A percentile compares a stretch with the other conserved stretches of the same genome.
Evolutionary conservation across 2,329 filamentous ascomycete genomes (phyloP).

Genomic region (Cladosporium oxysporum): DNA sequence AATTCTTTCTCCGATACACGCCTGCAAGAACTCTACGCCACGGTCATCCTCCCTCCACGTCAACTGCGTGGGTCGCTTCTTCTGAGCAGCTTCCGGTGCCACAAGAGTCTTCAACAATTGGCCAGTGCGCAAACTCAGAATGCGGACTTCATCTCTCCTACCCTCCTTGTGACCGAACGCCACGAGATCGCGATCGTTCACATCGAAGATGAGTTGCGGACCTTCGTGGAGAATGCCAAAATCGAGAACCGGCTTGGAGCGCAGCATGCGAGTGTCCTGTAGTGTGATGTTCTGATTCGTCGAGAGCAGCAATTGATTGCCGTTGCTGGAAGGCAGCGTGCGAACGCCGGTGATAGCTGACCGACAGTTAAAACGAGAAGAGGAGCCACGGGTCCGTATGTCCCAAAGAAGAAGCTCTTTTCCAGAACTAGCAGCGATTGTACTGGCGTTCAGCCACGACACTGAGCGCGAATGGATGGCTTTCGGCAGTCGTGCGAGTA

Average conservation of each 20-base stretch:
- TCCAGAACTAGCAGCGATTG: constrained; percentile 37
- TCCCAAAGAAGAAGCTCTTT: constrained; percentile 37
- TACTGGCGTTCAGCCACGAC: constrained; percentile 36
- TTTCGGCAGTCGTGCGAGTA: constrained; percentile 3
- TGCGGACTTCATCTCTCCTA: constrained; percentile 25
- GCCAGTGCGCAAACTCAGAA: constrained; percentile 29
- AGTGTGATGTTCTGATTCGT: constrained; percentile 23
- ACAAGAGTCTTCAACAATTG: constrained; percentile 24
- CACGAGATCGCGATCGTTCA: constrained; percentile 27
- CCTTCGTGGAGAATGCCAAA: constrained; percentile 23
- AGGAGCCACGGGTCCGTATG: constrained; percentile 20
- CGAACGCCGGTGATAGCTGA: constrained; percentile 23
- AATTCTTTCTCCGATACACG: constrained; percentile 25
- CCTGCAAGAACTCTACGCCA: constrained; percentile 28
- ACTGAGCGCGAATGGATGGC: constrained; percentile 1
- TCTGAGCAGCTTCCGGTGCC: background rate
- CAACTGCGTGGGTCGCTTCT: constrained; percentile 21
- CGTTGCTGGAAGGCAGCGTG: constrained; percentile 9
- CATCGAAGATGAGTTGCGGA: constrained; percentile 23
- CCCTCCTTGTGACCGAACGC: constrained; percentile 18
- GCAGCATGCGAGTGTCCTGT: constrained; percentile 25
- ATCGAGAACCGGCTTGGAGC: constrained; percentile 11
- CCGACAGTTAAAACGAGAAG: constrained; percentile 19
- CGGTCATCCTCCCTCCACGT: constrained; percentile 26
- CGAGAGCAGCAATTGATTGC: constrained; percentile 24